Base-by-base conservation (phyloP, 345 rosid species). In the Melaleuca quinquenervia region DNA sequence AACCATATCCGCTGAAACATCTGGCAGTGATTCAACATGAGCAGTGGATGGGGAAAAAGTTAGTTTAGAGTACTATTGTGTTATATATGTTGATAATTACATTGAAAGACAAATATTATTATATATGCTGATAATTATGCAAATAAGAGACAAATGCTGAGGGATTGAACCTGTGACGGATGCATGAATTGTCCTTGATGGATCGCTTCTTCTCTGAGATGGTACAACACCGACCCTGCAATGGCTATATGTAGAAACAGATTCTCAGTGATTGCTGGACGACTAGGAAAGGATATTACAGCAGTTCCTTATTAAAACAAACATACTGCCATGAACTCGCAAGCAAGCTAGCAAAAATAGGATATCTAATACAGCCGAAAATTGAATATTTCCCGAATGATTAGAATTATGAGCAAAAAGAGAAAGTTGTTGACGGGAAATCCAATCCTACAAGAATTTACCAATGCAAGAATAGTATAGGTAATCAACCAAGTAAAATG, bases 121-220 rank as follows among this genome's bases (percentile, higher is more conserved):
- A 64, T 32, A 32, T 64, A 21, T 32, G 24, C 45, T 16, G 0
- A 64, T 32, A 64, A 64, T 64, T 32, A 64, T 8, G 32, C 78
- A 64, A 32, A 64, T 16, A 64, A 64, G 26, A 3, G 60, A 27
- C 58, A 75, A 82, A 54, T 5, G 20, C 56, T 15, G 26, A 85
- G 48, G 24, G 51, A 74, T 52, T 21, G 64, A 86, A 95, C 97
- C 96, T 93, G 93, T 88, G 84, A 91, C 92, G 8, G 96, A 92
- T 83, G 93, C 92, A 50, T 86, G 58, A 64, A 86, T 91, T 52
- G 83, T 58, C 56, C 75, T 92, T 49, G 85, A 85, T 64, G 89
- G 84, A 85, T 92, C 92, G 85, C 87, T 82, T 87, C 89, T 89
- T 51, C 92, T 85, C 85, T 64, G 44, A 54, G 44, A 89, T 82